phyloP scores from a whole-genome alignment of 148 eudicot species.

The Fagopyrum homotropicum region DNA sequence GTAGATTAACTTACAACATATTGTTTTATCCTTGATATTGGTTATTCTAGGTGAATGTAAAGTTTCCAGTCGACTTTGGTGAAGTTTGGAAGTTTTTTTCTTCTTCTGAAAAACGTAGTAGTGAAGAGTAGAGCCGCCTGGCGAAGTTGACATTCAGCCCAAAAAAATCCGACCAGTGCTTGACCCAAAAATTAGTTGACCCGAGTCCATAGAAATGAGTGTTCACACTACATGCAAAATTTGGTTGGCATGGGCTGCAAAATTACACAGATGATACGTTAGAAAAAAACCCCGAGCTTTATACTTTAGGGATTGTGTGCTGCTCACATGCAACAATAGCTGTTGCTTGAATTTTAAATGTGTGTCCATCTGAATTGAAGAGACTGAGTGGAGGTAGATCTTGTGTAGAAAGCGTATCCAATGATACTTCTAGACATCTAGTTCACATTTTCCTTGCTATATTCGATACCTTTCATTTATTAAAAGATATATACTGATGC shows the following conservation, averaged over 20 bases:
- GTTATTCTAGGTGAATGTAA: not conserved
- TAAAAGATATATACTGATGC: not conserved
- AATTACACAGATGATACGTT: not conserved
- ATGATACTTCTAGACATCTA: not conserved
- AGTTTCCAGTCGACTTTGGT: not conserved
- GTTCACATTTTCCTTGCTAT: not conserved
- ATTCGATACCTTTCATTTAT: not conserved
- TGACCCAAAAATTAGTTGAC: no score
- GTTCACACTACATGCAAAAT: not conserved
- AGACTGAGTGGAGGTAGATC: not conserved
- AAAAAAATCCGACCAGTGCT: not conserved
- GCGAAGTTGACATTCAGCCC: not conserved
- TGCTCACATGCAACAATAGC: not conserved
- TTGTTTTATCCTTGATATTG: not conserved
- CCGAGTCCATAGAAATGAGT: not conserved
- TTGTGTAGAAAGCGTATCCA: not conserved
- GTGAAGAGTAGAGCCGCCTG: not conserved
- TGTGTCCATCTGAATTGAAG: not conserved
- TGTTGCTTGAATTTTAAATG: not conserved
- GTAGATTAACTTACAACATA: not conserved
- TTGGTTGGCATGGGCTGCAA: constrained; percentile 4
- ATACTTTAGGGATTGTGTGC: not conserved
- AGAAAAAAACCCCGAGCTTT: not conserved
- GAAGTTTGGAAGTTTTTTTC: not conserved
- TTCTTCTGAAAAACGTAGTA: not conserved